phyloP scores from a whole-genome alignment of 768 basidiomycete species.

The Auriculariales sp. region DNA sequence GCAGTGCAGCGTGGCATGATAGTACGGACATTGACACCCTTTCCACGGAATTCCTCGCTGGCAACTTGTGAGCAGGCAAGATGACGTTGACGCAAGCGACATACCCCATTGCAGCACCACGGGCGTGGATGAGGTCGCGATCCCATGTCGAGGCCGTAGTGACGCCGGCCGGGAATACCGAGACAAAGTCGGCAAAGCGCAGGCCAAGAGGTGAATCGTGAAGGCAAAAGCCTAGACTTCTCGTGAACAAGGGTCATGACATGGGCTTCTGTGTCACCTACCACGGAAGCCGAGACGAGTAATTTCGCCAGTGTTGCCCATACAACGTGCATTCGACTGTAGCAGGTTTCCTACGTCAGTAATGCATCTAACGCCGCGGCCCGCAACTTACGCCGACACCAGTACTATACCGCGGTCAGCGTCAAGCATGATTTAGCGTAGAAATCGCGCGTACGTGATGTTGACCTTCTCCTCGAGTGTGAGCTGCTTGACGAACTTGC shows the following conservation, averaged over 20 bases:
- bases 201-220: slow-evolving; percentile 68
- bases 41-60: slow-evolving; percentile 65
- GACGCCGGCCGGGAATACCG: slow-evolving; percentile 73
- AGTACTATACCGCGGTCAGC: slow-evolving; percentile 47
- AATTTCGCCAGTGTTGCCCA: slow-evolving; percentile 39
- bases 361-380: background rate
- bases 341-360: background rate
- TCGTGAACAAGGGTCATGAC: background rate
- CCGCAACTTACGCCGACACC: slow-evolving; percentile 52
- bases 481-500: slow-evolving; percentile 27
- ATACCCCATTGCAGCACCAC: slow-evolving; percentile 72
- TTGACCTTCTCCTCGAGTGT: slow-evolving; percentile 6
- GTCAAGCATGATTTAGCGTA: slow-evolving; percentile 32
- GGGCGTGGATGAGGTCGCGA: slow-evolving; percentile 57
- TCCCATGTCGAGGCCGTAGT: slow-evolving; percentile 76
- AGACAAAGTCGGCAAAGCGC: slow-evolving; percentile 56
- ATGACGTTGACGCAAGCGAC: too few relatives aligned
- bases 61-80: too few relatives aligned
- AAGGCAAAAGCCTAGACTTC: slow-evolving; percentile 8
- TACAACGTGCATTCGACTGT: slow-evolving; percentile 46
- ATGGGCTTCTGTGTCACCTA: too few relatives aligned
- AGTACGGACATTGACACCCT: slow-evolving; percentile 73
- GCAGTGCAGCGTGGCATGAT: too few relatives aligned
- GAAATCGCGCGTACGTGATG: slow-evolving; percentile 1
- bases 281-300: background rate